A percentile compares a stretch with the other conserved stretches of the same genome.
Evolutionary conservation across 768 basidiomycete species (phyloP).

Genomic region (Lactarius pseudohatsudake): DNA sequence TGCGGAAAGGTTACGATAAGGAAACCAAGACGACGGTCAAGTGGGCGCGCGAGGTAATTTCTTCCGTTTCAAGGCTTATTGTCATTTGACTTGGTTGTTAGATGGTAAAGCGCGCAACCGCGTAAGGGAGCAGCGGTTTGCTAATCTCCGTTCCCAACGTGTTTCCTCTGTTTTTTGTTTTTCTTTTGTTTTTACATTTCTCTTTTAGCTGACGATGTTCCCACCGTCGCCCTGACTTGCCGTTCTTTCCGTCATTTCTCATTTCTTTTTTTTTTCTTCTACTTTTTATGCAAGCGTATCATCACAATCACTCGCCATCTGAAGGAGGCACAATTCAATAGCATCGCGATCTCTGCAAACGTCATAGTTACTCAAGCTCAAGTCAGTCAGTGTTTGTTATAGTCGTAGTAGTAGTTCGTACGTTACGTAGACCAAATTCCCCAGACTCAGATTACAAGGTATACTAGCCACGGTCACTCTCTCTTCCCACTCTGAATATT

Average conservation of each 20-base stretch:
- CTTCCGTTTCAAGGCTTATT: constrained; percentile 11
- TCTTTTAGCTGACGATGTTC: constrained; percentile 19
- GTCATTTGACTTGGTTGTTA: constrained; percentile 33
- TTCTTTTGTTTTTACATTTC: neutral
- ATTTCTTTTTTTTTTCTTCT: constrained; percentile 35
- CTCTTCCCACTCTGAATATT: neutral
- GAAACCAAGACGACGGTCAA: constrained; percentile 89
- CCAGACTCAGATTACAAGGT: constrained; percentile 20
- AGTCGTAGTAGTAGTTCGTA: constrained; percentile 26
- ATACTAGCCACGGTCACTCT: constrained; percentile 26
- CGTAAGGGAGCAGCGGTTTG: constrained; percentile 9
- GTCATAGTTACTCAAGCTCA: constrained; percentile 27
- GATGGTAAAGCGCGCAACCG: constrained; percentile 79
- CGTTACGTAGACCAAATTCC: constrained; percentile 22
- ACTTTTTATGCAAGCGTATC: constrained; percentile 20
- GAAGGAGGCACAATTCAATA: constrained; percentile 62
- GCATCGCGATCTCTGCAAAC: constrained; percentile 30
- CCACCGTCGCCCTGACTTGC: constrained; percentile 27
- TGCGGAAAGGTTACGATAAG: constrained; percentile 66
- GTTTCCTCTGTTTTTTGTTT: neutral
- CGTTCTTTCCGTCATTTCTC: constrained; percentile 40
- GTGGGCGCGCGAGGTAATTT: constrained; percentile 85
- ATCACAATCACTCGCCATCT: constrained; percentile 50
- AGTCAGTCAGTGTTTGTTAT: constrained; percentile 21
- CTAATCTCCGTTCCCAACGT: neutral